Percentiles rank a stretch among this genome's conserved stretches.
phyloP scores from a whole-genome alignment of 805 yeast species.

The Pichia eremophila region DNA sequence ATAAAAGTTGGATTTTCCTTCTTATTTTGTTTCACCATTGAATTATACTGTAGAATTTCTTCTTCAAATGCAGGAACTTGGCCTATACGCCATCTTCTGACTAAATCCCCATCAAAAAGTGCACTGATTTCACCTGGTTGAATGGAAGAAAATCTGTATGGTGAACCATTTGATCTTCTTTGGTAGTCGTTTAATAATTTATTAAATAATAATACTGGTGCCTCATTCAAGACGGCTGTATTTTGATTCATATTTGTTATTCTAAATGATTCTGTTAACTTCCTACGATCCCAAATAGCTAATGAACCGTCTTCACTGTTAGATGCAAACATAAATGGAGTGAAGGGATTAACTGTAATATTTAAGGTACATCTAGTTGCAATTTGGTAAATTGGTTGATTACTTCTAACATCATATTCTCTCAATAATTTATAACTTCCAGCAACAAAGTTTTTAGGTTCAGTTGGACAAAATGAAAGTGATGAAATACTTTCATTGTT shows the following conservation, averaged over 20 bases:
- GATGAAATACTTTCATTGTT: constrained; percentile 71
- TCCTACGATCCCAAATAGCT: constrained; percentile 75
- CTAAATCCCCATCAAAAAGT: constrained; percentile 64
- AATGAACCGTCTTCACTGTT: constrained; percentile 78
- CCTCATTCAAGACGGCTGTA: constrained; percentile 29
- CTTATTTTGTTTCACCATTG: constrained; percentile 11
- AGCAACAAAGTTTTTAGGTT: constrained; percentile 46
- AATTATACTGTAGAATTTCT: constrained; percentile 17
- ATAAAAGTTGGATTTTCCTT: constrained; percentile 13
- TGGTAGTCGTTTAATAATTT: constrained; percentile 52
- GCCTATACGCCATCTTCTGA: constrained; percentile 76
- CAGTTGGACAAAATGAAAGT: constrained; percentile 54
- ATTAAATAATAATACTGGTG: constrained; percentile 48
- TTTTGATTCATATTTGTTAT: constrained; percentile 4
- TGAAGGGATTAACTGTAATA: constrained; percentile 59
- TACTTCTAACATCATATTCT: constrained; percentile 65
- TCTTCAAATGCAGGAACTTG: constrained; percentile 33
- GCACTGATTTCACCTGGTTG: constrained; percentile 70
- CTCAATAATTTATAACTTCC: constrained; percentile 72
- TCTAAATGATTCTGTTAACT: constrained; percentile 27
- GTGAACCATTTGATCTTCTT: constrained; percentile 50
- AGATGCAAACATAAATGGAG: constrained; percentile 59
- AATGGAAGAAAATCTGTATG: constrained; percentile 59
- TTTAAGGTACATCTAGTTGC: constrained; percentile 68
- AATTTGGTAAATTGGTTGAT: constrained; percentile 59